These are phyloP conservation scores for Arabis hirsuta DNA, from an alignment of 345 rosid genomes.

Conservation along the genomic window DNA sequence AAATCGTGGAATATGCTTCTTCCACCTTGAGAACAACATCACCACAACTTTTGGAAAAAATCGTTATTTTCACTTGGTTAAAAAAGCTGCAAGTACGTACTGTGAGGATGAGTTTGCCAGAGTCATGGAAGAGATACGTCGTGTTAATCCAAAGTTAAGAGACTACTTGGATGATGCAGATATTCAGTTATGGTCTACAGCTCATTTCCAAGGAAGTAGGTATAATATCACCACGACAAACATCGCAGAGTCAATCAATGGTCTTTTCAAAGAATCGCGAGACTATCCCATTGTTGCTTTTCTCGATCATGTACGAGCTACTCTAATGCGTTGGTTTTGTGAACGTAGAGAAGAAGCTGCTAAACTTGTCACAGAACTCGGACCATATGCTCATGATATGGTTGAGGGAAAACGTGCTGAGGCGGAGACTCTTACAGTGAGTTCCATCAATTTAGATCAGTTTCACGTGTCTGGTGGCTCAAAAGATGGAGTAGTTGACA, in stretches of 20 bases:
- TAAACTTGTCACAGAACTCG: not conserved
- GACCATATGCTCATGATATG: not conserved
- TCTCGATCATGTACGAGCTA: slow-evolving; percentile 7
- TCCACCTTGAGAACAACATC: not conserved
- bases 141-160: not conserved
- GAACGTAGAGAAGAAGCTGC: not conserved
- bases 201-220: slow-evolving; percentile 1
- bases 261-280: not conserved
- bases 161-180: not conserved
- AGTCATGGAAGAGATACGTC: not conserved
- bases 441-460: not conserved
- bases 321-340: not conserved
- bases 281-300: slow-evolving; percentile 10
- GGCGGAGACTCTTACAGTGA: not conserved
- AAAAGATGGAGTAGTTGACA: not conserved
- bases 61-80: not conserved
- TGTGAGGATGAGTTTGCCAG: not conserved
- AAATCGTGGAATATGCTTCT: slow-evolving; percentile 3
- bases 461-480: not conserved
- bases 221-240: slow-evolving; percentile 1
- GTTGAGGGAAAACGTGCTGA: not conserved
- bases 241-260: not conserved
- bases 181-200: slow-evolving; percentile 1
- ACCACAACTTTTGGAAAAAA: not conserved
- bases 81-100: not conserved